These are phyloP conservation scores for Mrakia gelida DNA, from an alignment of 768 basidiomycete species.

Conservation along the genomic window DNA sequence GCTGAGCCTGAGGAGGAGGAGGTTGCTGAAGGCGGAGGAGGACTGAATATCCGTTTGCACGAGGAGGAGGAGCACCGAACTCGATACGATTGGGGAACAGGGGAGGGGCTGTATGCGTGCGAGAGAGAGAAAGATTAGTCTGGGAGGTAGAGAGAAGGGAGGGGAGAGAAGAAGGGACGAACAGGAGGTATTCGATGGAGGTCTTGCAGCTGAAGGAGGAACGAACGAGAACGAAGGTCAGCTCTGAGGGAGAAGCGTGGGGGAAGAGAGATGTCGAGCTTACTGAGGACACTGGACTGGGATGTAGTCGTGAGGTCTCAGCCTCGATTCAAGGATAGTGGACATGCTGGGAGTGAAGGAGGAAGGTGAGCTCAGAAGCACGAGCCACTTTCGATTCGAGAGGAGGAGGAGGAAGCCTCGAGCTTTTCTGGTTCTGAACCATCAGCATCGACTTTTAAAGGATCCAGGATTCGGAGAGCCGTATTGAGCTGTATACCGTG, in stretches of 20 bases:
- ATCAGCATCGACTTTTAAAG: too few species aligned
- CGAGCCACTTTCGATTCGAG: too few species aligned
- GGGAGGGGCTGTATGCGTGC: slow-evolving; percentile 6
- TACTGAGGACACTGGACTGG: slow-evolving; percentile 15
- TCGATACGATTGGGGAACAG: slow-evolving; percentile 16
- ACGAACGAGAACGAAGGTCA: neutral
- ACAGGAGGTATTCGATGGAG: slow-evolving; percentile 26
- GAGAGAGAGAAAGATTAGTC: too few species aligned
- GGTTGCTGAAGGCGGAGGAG: neutral
- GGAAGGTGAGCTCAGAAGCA: neutral
- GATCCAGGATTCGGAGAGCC: too few species aligned
- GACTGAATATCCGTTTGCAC: slow-evolving; percentile 28
- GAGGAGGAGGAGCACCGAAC: slow-evolving; percentile 13
- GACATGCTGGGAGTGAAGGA: slow-evolving; percentile 13
- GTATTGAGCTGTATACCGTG: too few species aligned
- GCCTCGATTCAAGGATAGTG: slow-evolving; percentile 18
- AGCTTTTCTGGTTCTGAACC: too few species aligned
- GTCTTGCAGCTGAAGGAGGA: slow-evolving; percentile 23
- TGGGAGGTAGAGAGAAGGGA: neutral
- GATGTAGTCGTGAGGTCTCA: slow-evolving; percentile 16
- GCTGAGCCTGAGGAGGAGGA: neutral
- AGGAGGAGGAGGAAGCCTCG: too few species aligned
- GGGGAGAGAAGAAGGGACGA: neutral
- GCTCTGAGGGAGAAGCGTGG: too few species aligned
- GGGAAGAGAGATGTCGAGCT: neutral